These are phyloP conservation scores for Aspergillus latus DNA, from an alignment of 2,329 filamentous ascomycete genomes.

Conservation along the genomic window DNA sequence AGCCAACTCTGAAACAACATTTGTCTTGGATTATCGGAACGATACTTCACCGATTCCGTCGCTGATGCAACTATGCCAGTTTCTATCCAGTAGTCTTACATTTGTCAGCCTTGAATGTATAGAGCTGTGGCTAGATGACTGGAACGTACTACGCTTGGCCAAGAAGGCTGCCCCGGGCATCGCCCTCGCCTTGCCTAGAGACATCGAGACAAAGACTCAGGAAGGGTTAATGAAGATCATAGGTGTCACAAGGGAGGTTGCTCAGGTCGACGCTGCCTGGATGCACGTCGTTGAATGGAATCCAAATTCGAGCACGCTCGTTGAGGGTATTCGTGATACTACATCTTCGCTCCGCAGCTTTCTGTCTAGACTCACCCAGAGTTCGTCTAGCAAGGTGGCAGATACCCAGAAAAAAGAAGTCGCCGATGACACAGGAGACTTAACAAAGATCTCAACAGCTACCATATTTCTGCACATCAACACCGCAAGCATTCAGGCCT, in stretches of 20 bases:
- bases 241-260: conserved; percentile 78
- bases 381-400: conserved; percentile 40
- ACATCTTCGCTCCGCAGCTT: conserved; percentile 70
- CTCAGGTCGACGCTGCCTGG: conserved; percentile 87
- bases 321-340: conserved; percentile 42
- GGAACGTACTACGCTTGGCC: conserved; percentile 71
- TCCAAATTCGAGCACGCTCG: conserved; percentile 49
- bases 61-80: conserved; percentile 82
- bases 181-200: conserved; percentile 69
- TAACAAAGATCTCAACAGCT: conserved; percentile 68
- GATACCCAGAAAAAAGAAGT: conserved; percentile 56
- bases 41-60: conserved; percentile 82
- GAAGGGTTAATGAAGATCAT: conserved; percentile 86
- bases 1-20: conserved; percentile 73
- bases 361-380: conserved; percentile 73
- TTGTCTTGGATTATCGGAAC: conserved; percentile 91
- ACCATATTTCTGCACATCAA: conserved; percentile 88
- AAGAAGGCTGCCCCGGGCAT: conserved; percentile 84
- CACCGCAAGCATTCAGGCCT: conserved; percentile 77
- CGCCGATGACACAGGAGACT: conserved; percentile 67
- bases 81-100: conserved; percentile 89
- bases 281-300: conserved; percentile 89
- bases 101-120: conserved; percentile 88
- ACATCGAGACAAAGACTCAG: conserved; percentile 77
- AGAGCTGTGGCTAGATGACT: conserved; percentile 88